Base-by-base conservation (phyloP, 306 rosid genomes). In the Echinosophora koreensis region DNA sequence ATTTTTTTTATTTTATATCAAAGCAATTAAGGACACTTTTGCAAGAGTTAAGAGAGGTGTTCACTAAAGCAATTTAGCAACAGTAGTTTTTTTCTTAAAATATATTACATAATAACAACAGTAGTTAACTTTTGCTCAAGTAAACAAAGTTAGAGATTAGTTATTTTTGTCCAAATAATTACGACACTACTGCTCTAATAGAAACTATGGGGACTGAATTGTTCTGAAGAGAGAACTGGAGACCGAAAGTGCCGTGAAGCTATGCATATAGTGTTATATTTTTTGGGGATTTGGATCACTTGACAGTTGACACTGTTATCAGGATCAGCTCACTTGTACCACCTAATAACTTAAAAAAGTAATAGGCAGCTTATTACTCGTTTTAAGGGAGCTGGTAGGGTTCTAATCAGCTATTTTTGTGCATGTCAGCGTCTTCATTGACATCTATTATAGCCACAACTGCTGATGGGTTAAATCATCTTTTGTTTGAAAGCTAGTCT, bases 401-500 rank as follows among this genome's bases (percentile, higher is more conserved):
- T 44, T 60, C 60, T 27, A 15, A 70, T 70, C 17, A 78, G 14
- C 54, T 68, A 58, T 22, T 28, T 3, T 73, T 14, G 50, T 34
- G 8, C 18, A 16, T 38, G 5, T 71, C 27, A 2, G 14, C n/a
- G n/a, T 64, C 58, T 52, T n/a, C 67, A 9, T 7, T 42, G 12
- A 52, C 66, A 41, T 38, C 1, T 41, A 28, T 34, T 16, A 13
- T 71, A 8, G 44, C 22, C 61, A 32, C 63, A 9, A n/a, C 57
- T 78, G 8, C 47, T 49, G 55, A 28, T 13, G 1, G 30, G 44
- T 37, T 62, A 62, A 5, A 65, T 27, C 22, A 61, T 52, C 27
- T 42, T 74, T 58, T 50, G 65, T 30, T 69, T 55, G 32, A 17
- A 59, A 74, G 11, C 51, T 47, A 49, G 14, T 79, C 55, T 14